Percentiles rank a stretch among this genome's conserved stretches.
phyloP scores from a whole-genome alignment of 176 grass and related monocot species.

The Tillandsia leiboldiana region DNA sequence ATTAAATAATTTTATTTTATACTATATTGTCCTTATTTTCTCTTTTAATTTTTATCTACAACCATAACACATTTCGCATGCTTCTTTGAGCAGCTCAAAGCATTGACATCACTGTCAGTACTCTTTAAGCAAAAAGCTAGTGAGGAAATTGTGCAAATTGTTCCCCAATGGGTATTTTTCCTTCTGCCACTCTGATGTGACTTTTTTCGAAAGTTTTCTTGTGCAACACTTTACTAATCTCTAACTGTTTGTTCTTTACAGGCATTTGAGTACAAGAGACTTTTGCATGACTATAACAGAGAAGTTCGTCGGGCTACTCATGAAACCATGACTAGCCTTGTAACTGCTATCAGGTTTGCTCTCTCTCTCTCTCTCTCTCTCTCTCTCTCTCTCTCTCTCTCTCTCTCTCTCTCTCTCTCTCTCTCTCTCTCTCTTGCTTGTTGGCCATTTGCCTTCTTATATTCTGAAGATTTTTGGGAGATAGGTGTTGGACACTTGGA shows the following conservation, averaged over 20 bases:
- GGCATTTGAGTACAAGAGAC: constrained; percentile 87
- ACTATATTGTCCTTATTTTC: background rate
- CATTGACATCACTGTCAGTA: constrained; percentile 39
- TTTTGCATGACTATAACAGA: constrained; percentile 89
- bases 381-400: too few species aligned
- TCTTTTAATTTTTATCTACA: background rate
- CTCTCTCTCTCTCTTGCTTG: too few species aligned
- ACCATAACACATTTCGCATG: background rate
- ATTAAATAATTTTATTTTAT: background rate
- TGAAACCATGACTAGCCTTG: constrained; percentile 73
- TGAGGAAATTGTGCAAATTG: constrained; percentile 64
- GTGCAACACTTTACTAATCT: constrained; percentile 2
- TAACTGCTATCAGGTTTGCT: constrained; percentile 58
- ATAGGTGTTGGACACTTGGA: too few species aligned
- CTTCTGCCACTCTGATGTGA: background rate
- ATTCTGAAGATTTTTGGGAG: too few species aligned
- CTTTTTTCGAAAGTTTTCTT: background rate
- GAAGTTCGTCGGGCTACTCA: constrained; percentile 83
- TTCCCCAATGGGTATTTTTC: constrained; percentile 79
- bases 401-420: too few species aligned
- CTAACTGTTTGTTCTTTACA: constrained; percentile 24
- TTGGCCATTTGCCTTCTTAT: too few species aligned
- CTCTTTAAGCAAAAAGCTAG: constrained; percentile 61
- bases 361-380: constrained; percentile 5
- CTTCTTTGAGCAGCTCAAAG: constrained; percentile 58